A percentile compares a stretch with the other conserved stretches of the same genome.
Evolutionary conservation across 768 basidiomycete genomes (phyloP).

Genomic region (Suillus subalutaceus): DNA sequence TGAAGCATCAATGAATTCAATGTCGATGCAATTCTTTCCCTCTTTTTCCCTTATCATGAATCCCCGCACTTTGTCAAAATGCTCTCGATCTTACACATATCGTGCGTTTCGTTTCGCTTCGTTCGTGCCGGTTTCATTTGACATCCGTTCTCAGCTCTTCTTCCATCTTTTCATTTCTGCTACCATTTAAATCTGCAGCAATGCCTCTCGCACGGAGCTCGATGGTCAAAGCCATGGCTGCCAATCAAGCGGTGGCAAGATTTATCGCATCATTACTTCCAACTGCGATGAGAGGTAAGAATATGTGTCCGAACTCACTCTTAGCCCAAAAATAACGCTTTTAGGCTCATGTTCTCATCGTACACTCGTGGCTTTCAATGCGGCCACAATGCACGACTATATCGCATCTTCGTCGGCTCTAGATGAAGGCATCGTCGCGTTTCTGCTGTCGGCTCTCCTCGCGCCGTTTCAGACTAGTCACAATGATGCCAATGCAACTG

Average conservation of each 20-base stretch:
- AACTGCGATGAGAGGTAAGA: slow-evolving; percentile 47
- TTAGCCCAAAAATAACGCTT: neutral
- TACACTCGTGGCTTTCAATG: slow-evolving; percentile 80
- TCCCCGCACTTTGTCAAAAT: slow-evolving; percentile 94
- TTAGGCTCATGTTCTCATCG: slow-evolving; percentile 55
- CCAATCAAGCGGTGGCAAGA: slow-evolving; percentile 69
- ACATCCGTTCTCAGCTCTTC: slow-evolving; percentile 46
- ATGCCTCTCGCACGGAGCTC: slow-evolving; percentile 72
- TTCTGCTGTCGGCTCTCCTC: slow-evolving; percentile 64
- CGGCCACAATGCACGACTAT: slow-evolving; percentile 78
- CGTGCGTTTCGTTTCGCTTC: slow-evolving; percentile 43
- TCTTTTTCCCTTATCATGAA: slow-evolving; percentile 95
- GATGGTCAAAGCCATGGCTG: slow-evolving; percentile 78
- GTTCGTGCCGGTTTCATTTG: neutral
- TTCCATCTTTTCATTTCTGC: slow-evolving; percentile 68
- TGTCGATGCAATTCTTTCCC: slow-evolving; percentile 68
- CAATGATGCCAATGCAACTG: slow-evolving; percentile 53
- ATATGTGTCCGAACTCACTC: slow-evolving; percentile 2
- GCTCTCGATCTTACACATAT: slow-evolving; percentile 80
- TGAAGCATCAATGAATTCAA: slow-evolving; percentile 93
- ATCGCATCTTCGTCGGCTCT: slow-evolving; percentile 58
- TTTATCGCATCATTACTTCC: slow-evolving; percentile 72
- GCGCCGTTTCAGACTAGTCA: slow-evolving; percentile 52
- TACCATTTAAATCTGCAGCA: slow-evolving; percentile 76
- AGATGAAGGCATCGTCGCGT: slow-evolving; percentile 68